phyloP scores from a whole-genome alignment of 352 stramenopile genomes.

The Pythium pyrilobum region DNA sequence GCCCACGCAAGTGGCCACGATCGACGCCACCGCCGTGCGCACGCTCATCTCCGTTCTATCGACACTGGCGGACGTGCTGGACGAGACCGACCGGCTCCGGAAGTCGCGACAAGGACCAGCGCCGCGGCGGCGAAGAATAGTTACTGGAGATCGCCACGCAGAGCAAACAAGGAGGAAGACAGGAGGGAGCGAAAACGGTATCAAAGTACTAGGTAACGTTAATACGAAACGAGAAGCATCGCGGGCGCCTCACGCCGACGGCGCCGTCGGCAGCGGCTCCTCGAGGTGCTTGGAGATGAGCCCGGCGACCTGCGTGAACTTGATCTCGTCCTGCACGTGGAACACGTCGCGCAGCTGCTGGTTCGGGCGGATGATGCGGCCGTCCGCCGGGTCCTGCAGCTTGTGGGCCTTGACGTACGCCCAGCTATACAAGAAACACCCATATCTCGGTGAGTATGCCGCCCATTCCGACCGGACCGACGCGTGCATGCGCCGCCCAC shows the following conservation, averaged over 20 bases:
- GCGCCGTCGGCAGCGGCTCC: slow-evolving; percentile 1
- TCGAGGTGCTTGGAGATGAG: slow-evolving; percentile 69
- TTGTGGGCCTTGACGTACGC: slow-evolving; percentile 72
- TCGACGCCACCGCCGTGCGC: too few relatives aligned
- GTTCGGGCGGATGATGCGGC: slow-evolving; percentile 67
- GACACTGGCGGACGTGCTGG: too few relatives aligned
- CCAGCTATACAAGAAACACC: slow-evolving; percentile 33
- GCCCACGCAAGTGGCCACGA: too few relatives aligned
- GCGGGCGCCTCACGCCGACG: neutral
- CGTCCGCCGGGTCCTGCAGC: slow-evolving; percentile 65
- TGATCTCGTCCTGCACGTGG: slow-evolving; percentile 49
- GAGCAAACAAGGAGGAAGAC: too few relatives aligned
- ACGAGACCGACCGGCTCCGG: too few relatives aligned
- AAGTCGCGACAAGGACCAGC: too few relatives aligned
- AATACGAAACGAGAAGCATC: neutral
- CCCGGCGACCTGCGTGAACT: slow-evolving; percentile 69
- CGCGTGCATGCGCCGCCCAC: slow-evolving; percentile 14
- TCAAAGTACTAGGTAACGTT: too few relatives aligned
- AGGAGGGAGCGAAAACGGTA: too few relatives aligned
- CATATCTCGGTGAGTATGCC: neutral
- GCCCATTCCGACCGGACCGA: neutral
- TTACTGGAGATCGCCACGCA: too few relatives aligned
- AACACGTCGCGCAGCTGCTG: slow-evolving; percentile 63
- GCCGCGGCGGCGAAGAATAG: too few relatives aligned
- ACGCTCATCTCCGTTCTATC: too few relatives aligned